phyloP scores from a whole-genome alignment of 108 stramenopile genomes.

The Seminavis robusta region DNA sequence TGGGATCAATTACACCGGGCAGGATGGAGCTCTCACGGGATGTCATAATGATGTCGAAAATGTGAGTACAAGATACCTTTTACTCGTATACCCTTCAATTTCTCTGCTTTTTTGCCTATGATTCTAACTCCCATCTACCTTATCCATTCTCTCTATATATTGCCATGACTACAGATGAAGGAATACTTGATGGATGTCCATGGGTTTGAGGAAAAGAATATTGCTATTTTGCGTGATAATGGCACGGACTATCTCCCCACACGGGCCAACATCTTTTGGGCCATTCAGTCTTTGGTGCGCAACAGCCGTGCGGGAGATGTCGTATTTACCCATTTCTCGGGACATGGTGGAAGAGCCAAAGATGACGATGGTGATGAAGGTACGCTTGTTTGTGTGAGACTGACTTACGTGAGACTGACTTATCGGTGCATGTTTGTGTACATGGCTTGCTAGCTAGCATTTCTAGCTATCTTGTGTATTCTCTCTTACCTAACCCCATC shows the following conservation, averaged over 20 bases:
- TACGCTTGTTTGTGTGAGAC: too few relatives aligned
- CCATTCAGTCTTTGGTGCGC: constrained; percentile 25
- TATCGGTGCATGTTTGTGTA: too few relatives aligned
- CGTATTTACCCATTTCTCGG: constrained; percentile 38
- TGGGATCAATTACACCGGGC: constrained; percentile 80
- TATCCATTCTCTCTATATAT: not conserved
- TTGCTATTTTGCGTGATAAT: constrained; percentile 56
- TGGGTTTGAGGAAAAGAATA: constrained; percentile 57
- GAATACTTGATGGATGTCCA: constrained; percentile 61
- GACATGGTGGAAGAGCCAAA: constrained; percentile 67
- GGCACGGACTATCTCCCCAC: constrained; percentile 33
- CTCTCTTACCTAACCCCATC: too few relatives aligned
- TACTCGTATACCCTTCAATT: not conserved
- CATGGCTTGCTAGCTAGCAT: too few relatives aligned
- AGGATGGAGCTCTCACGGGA: constrained; percentile 64
- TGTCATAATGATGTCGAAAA: constrained; percentile 81
- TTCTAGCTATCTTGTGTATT: too few relatives aligned
- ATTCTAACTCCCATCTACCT: not conserved
- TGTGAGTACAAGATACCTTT: not conserved
- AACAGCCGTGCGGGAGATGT: constrained; percentile 33
- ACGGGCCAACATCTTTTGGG: constrained; percentile 30
- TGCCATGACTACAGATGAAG: constrained; percentile 53
- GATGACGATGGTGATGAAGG: constrained; percentile 53
- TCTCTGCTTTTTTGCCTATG: not conserved
- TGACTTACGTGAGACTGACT: too few relatives aligned